Conservation (phyloP, 352 stramenopile species). For the Globisporangium paddicum region DNA sequence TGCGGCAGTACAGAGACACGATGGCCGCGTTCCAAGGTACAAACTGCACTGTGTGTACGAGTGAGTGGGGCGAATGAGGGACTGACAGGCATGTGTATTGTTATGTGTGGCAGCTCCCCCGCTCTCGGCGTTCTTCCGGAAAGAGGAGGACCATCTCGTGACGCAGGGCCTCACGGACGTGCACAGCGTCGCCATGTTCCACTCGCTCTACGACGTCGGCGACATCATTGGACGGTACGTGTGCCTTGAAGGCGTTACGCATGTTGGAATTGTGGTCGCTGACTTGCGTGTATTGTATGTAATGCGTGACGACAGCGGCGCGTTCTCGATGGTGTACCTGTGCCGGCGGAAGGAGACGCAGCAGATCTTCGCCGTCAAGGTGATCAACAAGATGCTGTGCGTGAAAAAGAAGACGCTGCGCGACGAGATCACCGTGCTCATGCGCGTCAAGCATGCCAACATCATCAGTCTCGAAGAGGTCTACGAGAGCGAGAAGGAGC, state of each 20-base stretch:
- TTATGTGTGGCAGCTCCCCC: constrained; percentile 40
- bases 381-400: constrained; percentile 86
- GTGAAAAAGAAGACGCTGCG: constrained; percentile 84
- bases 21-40: constrained; percentile 79
- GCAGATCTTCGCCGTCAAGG: constrained; percentile 82
- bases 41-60: constrained; percentile 5
- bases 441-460: constrained; percentile 83
- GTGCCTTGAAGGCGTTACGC: not conserved
- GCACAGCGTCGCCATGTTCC: constrained; percentile 80
- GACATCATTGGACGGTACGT: constrained; percentile 68
- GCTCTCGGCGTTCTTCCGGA: constrained; percentile 86
- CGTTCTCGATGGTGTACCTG: constrained; percentile 83
- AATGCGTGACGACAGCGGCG: constrained; percentile 27
- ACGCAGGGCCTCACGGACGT: constrained; percentile 82
- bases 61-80: not conserved
- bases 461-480: constrained; percentile 86
- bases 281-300: not conserved
- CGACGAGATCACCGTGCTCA: constrained; percentile 85
- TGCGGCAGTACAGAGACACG: not conserved
- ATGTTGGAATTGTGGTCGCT: not conserved
- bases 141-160: constrained; percentile 80
- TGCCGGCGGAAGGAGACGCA: constrained; percentile 77
- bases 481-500: constrained; percentile 83
- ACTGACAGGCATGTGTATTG: constrained; percentile 10
- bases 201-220: constrained; percentile 86